Percentiles rank a stretch among this genome's conserved stretches.
Evolutionary conservation across 2,329 filamentous ascomycete species (phyloP).

Genomic region (Sporothrix sp.): DNA sequence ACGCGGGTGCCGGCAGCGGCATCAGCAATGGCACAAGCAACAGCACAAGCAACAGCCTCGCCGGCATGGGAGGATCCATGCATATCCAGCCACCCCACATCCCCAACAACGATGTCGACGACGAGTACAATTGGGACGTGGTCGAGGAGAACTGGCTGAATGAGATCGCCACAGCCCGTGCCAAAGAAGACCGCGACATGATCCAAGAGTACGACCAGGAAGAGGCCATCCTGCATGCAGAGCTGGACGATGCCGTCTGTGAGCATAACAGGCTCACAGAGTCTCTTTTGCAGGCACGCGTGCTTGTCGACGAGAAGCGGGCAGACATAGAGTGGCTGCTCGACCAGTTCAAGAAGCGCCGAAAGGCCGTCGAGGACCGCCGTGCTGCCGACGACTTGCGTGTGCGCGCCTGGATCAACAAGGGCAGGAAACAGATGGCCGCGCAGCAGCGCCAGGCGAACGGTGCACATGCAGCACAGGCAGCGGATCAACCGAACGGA

Average conservation of each 20-base stretch:
- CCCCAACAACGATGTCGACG: background rate
- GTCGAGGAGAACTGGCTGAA: conserved; percentile 27
- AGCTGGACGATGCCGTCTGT: conserved; percentile 28
- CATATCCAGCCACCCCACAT: background rate
- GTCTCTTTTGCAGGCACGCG: conserved; percentile 26
- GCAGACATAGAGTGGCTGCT: conserved; percentile 14
- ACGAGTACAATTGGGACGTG: conserved; percentile 25
- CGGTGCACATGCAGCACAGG: background rate
- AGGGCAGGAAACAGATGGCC: background rate
- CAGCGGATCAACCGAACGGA: background rate
- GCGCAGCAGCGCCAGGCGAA: background rate
- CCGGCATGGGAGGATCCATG: no score
- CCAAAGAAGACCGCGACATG: conserved; percentile 24
- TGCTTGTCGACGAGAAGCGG: conserved; percentile 13
- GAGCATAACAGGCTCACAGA: conserved; percentile 29
- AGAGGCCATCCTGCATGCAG: conserved; percentile 23
- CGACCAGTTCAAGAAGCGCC: conserved; percentile 8
- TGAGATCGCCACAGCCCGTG: conserved; percentile 16
- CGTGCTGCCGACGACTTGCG: conserved; percentile 11
- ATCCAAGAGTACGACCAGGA: conserved; percentile 26
- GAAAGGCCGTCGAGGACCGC: background rate
- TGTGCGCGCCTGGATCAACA: conserved; percentile 11
- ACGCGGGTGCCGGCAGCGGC: no score
- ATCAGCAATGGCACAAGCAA: no score
- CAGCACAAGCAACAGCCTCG: no score